phyloP scores from a whole-genome alignment of 441 rosid species.

The Brassica balearica region DNA sequence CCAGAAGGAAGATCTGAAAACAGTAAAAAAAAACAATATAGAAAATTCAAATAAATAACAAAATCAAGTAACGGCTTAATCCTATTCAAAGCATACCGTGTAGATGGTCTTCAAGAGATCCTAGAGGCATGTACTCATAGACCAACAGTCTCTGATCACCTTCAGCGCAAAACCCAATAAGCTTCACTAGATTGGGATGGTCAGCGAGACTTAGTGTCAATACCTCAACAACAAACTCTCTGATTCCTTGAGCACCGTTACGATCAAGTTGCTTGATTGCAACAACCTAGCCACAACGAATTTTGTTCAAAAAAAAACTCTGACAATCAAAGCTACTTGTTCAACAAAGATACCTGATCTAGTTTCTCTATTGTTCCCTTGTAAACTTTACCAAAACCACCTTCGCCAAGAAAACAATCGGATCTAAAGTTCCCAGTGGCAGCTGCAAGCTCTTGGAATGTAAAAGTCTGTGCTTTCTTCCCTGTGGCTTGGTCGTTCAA shows the following conservation, averaged over 20 bases:
- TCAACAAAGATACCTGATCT: conserved; percentile 57
- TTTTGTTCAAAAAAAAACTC: not conserved
- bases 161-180: conserved; percentile 73
- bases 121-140: conserved; percentile 71
- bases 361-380: conserved; percentile 58
- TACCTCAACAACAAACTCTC: conserved; percentile 75
- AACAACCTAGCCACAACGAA: conserved; percentile 55
- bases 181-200: conserved; percentile 70
- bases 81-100: conserved; percentile 42
- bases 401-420: conserved; percentile 78
- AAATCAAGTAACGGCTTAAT: too few relatives aligned
- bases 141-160: conserved; percentile 71
- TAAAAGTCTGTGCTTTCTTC: conserved; percentile 55
- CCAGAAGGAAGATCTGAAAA: conserved; percentile 74
- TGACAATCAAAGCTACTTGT: conserved; percentile 17
- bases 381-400: conserved; percentile 87
- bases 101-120: conserved; percentile 69
- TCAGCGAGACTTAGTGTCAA: conserved; percentile 63
- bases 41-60: conserved; percentile 4
- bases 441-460: conserved; percentile 56
- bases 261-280: conserved; percentile 78
- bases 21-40: conserved; percentile 5
- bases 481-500: conserved; percentile 52
- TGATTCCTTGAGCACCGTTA: conserved; percentile 63
- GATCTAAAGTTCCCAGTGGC: conserved; percentile 66